A percentile compares a stretch with the other conserved stretches of the same genome.
These are phyloP conservation scores for Quercus cerris DNA, from an alignment of 306 rosid genomes.

Conservation along the genomic window DNA sequence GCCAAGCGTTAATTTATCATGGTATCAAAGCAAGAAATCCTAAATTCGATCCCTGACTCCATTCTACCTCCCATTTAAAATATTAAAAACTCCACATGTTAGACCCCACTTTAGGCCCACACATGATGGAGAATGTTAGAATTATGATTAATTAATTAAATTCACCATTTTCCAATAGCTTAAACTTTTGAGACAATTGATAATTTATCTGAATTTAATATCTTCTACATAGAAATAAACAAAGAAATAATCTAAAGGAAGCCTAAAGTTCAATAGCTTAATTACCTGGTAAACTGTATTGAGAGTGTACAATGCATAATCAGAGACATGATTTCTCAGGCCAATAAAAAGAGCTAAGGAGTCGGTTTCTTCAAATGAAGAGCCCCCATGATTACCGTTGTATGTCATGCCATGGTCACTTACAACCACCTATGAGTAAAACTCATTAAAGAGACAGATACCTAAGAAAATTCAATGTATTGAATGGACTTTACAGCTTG, in stretches of 20 bases:
- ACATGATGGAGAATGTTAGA: too few species aligned
- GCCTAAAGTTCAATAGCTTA: conserved; percentile 9
- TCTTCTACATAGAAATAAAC: conserved; percentile 3
- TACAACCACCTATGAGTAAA: conserved; percentile 54
- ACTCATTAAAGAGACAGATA: conserved; percentile 13
- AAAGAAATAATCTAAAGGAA: neutral
- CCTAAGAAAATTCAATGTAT: conserved; percentile 1
- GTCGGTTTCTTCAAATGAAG: conserved; percentile 85
- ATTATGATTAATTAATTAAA: too few species aligned
- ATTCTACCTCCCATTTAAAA: too few species aligned
- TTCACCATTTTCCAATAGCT: too few species aligned
- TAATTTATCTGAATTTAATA: neutral
- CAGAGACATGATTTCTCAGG: conserved; percentile 39
- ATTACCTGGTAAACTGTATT: conserved; percentile 68
- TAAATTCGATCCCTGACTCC: too few species aligned
- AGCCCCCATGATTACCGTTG: conserved; percentile 93
- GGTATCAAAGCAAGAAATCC: too few species aligned
- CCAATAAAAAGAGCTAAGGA: conserved; percentile 78
- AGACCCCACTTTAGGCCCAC: too few species aligned
- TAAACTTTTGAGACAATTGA: too few species aligned
- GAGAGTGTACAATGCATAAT: conserved; percentile 23
- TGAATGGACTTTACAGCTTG: conserved; percentile 3
- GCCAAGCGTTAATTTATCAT: too few species aligned
- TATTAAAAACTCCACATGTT: too few species aligned
- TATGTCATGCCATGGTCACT: conserved; percentile 99